A percentile compares a stretch with the other conserved stretches of the same genome.
Conservation (phyloP, 768 basidiomycete species). For the Paxillus rubicundulus region DNA sequence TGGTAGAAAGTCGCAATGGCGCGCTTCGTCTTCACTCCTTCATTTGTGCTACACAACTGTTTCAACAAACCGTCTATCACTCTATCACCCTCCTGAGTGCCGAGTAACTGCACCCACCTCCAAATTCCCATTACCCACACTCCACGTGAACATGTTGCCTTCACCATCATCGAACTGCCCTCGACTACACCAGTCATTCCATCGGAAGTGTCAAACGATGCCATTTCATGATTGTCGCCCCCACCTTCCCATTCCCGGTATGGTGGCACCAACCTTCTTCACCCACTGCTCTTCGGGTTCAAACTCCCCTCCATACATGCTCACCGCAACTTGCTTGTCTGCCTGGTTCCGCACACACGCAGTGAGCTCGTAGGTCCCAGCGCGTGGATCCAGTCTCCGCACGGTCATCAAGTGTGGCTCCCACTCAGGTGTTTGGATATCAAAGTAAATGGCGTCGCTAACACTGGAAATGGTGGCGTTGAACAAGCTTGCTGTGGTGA, state of each 20-base stretch:
- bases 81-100: not conserved
- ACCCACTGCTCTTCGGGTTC: slow-evolving; percentile 32
- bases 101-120: slow-evolving; percentile 8
- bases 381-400: slow-evolving; percentile 30
- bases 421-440: slow-evolving; percentile 40
- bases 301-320: slow-evolving; percentile 27
- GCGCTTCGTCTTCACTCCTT: slow-evolving; percentile 22
- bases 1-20: slow-evolving; percentile 35
- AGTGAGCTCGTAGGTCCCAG: slow-evolving; percentile 28
- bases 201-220: slow-evolving; percentile 5
- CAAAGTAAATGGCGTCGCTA: slow-evolving; percentile 39
- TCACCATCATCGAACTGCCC: slow-evolving; percentile 26
- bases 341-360: slow-evolving; percentile 33
- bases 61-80: not conserved
- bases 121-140: slow-evolving; percentile 2
- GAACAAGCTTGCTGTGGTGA: slow-evolving; percentile 38
- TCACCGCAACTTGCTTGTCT: slow-evolving; percentile 29
- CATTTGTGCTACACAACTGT: slow-evolving; percentile 29
- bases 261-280: slow-evolving; percentile 16
- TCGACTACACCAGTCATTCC: slow-evolving; percentile 6
- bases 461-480: slow-evolving; percentile 39
- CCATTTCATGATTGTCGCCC: not conserved
- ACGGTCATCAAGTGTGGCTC: slow-evolving; percentile 35
- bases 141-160: slow-evolving; percentile 22
- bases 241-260: slow-evolving; percentile 11